Evolutionary conservation across 23 red algal species (phyloP).

Genomic region (Agarophyton chilense): DNA sequence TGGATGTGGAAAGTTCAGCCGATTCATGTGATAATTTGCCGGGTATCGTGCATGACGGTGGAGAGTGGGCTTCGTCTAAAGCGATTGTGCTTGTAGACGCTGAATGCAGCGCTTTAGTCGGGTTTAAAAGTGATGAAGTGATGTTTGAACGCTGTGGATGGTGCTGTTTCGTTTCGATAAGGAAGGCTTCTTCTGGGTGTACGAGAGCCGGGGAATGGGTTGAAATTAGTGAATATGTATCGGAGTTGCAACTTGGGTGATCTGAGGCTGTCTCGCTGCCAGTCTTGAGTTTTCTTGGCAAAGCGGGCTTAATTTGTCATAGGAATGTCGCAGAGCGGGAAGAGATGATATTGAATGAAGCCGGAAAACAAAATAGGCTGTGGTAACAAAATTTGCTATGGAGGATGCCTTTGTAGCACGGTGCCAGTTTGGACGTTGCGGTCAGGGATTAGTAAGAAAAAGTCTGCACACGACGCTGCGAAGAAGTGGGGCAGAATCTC

Average conservation of each 20-base stretch:
- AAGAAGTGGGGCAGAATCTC: constrained; percentile 36
- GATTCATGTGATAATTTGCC: neutral
- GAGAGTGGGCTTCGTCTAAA: neutral
- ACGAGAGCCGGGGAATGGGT: constrained; percentile 3
- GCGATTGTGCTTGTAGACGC: neutral
- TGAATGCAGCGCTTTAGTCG: constrained; percentile 4
- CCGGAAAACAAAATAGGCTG: constrained; percentile 14
- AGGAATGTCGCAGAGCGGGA: constrained; percentile 25
- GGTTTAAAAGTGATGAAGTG: neutral
- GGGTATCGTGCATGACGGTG: neutral
- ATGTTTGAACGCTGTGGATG: neutral
- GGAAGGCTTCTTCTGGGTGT: neutral
- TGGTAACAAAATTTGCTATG: constrained; percentile 37
- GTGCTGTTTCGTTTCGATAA: neutral
- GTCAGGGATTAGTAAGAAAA: constrained; percentile 31
- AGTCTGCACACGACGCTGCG: constrained; percentile 46
- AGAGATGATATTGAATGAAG: constrained; percentile 42
- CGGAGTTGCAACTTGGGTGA: neutral
- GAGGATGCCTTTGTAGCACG: constrained; percentile 18
- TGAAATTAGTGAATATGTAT: neutral
- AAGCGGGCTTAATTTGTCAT: constrained; percentile 40
- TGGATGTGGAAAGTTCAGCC: neutral
- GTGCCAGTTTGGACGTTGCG: constrained; percentile 24
- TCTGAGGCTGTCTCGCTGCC: neutral
- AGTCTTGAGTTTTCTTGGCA: constrained; percentile 28